Evolutionary conservation across 805 yeast genomes (phyloP).

Genomic region (Saturnispora dispora): DNA sequence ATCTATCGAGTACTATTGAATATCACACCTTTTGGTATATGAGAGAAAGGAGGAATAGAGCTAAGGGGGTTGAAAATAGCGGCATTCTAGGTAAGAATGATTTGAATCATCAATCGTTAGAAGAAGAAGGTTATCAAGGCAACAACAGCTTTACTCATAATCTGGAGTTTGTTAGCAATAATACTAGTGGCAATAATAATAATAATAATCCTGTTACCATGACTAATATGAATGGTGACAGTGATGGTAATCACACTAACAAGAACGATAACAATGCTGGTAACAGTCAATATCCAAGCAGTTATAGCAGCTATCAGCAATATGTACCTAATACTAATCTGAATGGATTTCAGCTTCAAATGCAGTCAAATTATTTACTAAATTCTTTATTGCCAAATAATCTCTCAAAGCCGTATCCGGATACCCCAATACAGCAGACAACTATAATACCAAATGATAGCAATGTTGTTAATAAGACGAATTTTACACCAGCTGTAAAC

Average conservation of each 20-base stretch:
- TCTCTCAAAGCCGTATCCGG: neutral
- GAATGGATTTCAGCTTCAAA: neutral
- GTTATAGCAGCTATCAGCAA: neutral
- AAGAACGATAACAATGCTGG: neutral
- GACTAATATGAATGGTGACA: neutral
- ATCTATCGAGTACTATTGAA: neutral
- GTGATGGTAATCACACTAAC: neutral
- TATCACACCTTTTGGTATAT: neutral
- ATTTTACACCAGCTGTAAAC: neutral
- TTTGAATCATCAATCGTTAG: neutral
- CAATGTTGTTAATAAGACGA: neutral
- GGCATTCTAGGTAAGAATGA: neutral
- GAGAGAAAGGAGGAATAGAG: neutral
- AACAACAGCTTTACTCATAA: neutral
- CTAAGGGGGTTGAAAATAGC: neutral
- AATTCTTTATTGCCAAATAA: neutral
- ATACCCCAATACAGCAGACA: neutral
- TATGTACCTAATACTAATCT: neutral
- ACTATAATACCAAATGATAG: neutral
- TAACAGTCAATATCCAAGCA: neutral
- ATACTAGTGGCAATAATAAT: neutral
- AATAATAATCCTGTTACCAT: neutral
- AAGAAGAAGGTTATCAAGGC: neutral
- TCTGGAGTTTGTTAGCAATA: neutral
- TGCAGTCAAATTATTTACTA: conserved; percentile 1